Conservation (phyloP, 2,329 filamentous ascomycete species). For the Xylaria sp. region DNA sequence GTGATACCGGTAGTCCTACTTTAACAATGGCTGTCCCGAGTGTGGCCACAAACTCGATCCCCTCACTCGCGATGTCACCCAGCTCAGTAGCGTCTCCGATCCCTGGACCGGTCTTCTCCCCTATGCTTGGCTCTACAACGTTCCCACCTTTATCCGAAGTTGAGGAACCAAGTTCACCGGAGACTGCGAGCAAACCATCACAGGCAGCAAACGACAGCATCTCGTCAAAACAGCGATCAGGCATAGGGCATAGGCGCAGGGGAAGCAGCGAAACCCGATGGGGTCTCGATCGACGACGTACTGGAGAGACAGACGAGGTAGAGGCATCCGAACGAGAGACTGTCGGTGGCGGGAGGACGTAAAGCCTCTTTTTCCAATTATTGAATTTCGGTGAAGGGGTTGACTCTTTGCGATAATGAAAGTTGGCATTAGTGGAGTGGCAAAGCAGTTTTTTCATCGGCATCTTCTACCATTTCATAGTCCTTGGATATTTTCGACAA, state of each 20-base stretch:
- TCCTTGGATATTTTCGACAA: not conserved
- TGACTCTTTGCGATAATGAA: not conserved
- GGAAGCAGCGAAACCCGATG: conserved; percentile 71
- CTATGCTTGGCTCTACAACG: conserved; percentile 42
- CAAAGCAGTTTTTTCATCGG: not conserved
- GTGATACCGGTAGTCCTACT: conserved; percentile 63
- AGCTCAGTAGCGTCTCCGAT: conserved; percentile 42
- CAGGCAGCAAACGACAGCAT: conserved; percentile 36
- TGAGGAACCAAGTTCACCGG: conserved; percentile 47
- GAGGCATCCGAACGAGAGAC: conserved; percentile 74
- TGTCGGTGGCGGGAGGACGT: conserved; percentile 66
- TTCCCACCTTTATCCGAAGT: conserved; percentile 57
- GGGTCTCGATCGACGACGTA: conserved; percentile 76
- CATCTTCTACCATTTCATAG: not conserved
- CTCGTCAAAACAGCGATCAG: conserved; percentile 47
- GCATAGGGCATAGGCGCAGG: conserved; percentile 53
- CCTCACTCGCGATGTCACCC: conserved; percentile 45
- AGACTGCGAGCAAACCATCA: conserved; percentile 22
- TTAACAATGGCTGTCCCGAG: conserved; percentile 56
- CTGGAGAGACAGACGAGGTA: conserved; percentile 72
- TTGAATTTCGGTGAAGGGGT: not conserved
- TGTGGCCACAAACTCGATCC: conserved; percentile 41
- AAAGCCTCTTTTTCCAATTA: not conserved
- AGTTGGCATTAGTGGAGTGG: not conserved
- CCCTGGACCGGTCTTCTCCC: conserved; percentile 41